A percentile compares a stretch with the other conserved stretches of the same genome.
Conservation (phyloP, 2,329 filamentous ascomycete species). For the Fusarium graminum region DNA sequence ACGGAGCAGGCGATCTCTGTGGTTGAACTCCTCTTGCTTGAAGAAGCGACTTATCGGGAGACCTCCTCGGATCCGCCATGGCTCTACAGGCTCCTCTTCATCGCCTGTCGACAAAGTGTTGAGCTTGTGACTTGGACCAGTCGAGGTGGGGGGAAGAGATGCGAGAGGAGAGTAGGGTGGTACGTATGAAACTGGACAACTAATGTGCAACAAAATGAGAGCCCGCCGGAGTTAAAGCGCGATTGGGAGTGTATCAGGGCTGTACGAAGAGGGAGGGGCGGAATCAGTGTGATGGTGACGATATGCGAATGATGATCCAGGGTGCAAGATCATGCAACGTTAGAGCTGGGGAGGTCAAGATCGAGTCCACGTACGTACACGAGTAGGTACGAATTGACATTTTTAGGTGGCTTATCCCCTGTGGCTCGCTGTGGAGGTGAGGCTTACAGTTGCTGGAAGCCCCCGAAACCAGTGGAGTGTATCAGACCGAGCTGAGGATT, state of each 20-base stretch:
- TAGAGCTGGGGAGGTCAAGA: conserved; percentile 27
- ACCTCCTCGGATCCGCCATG: conserved; percentile 60
- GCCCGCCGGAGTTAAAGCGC: conserved; percentile 8
- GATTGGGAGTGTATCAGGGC: conserved; percentile 32
- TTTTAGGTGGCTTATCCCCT: conserved; percentile 16
- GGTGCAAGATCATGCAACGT: conserved; percentile 36
- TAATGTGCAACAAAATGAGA: conserved; percentile 5
- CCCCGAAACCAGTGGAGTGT: conserved; percentile 12
- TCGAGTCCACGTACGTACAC: background rate
- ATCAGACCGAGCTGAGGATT: conserved; percentile 32
- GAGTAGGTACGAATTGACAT: background rate
- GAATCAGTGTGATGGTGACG: conserved; percentile 22
- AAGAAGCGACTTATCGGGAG: conserved; percentile 54
- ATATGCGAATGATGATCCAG: conserved; percentile 34
- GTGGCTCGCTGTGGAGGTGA: conserved; percentile 4
- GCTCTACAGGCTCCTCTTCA: conserved; percentile 50
- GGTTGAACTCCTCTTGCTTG: conserved; percentile 60
- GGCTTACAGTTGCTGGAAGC: conserved; percentile 8
- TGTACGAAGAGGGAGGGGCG: conserved; percentile 25
- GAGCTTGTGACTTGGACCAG: conserved; percentile 22
- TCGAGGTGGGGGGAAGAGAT: conserved; percentile 26
- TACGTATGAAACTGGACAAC: conserved; percentile 7
- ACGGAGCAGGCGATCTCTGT: conserved; percentile 54
- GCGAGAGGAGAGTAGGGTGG: conserved; percentile 3
- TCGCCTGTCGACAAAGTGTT: conserved; percentile 44